Evolutionary conservation across 139 green algal species (phyloP), one percentile per base, ranked within the genome.

Genomic region (Chlorella vulgaris): DNA sequence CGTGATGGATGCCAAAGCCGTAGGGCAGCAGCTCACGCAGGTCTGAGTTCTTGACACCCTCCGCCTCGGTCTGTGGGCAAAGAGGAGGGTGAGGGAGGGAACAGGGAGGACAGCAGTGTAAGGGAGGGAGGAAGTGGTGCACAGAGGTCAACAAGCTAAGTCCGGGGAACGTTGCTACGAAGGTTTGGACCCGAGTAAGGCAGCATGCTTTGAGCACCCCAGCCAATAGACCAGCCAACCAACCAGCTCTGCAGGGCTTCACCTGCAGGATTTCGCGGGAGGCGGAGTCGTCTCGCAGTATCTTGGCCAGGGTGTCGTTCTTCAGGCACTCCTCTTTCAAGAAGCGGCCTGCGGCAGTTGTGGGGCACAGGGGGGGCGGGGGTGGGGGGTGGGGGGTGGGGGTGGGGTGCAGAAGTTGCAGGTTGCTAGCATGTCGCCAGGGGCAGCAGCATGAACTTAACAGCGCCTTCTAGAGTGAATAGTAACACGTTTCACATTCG

Each of bases 1-100:
- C 96, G 85, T 99, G 96, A 87, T 99, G 96, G 82, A 98, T 97
- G 81, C 91, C 96, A 82, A 99, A 97, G 42, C 96, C 96, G 80
- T 95, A 98, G 29, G 96, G 96, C 91, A 99, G 91, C 47, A 99
- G 79, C 76, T 98, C 94, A 22, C 87, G 88, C 50, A 99, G 92
- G 70, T 98, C 93, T 4, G 66, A 33, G 86, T 92, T 92, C 83
- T 97, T 98, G 76, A 88, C 90, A 21, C 85, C 80, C 81, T 98
- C 96, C 21, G 92, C 92, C 88, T 99, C 96, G 19, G 85, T 88
- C 78, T 93, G 82, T 21, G 6, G 26, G 22, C 7, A 24, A n/a
- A 33, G 22, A 31, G 31, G 31, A 29, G 1, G 55, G 55, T n/a
- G 21, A 8, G 55, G n/a, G 18, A 65, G 4, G 33, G 31, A 18